phyloP scores from a whole-genome alignment of 108 stramenopile species.

The Pinguiococcus pyrenoidosus region DNA sequence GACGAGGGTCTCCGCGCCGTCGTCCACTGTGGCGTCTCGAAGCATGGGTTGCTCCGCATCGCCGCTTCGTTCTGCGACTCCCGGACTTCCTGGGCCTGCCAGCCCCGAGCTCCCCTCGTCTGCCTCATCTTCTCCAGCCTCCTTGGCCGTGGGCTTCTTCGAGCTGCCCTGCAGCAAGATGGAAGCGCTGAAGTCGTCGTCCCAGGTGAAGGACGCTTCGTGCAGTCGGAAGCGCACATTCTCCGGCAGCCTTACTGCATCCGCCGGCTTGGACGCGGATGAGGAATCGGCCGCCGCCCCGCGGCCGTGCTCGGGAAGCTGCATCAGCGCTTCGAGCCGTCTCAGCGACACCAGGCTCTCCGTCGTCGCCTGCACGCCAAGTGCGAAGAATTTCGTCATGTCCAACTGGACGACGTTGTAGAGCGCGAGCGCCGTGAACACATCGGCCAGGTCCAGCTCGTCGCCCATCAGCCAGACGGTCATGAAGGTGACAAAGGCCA shows the following conservation, averaged over 20 bases:
- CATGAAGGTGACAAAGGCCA: conserved; percentile 49
- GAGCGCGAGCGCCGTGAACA: conserved; percentile 57
- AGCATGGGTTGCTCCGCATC: too few species aligned
- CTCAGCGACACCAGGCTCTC: conserved; percentile 17
- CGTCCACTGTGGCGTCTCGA: background rate
- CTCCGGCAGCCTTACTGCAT: background rate
- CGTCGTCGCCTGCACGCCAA: conserved; percentile 50
- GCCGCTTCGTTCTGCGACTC: too few species aligned
- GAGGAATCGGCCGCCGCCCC: background rate
- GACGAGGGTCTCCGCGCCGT: background rate
- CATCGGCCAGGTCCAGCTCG: conserved; percentile 18
- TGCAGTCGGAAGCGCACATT: background rate
- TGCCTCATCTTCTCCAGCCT: too few species aligned
- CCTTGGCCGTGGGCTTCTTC: too few species aligned
- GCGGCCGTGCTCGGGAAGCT: background rate
- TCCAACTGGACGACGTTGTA: conserved; percentile 67
- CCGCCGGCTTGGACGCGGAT: background rate
- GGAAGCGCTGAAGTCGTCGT: background rate
- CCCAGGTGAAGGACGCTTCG: background rate
- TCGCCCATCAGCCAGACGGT: conserved; percentile 33
- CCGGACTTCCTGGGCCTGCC: too few species aligned
- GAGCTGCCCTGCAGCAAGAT: background rate
- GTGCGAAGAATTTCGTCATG: conserved; percentile 65
- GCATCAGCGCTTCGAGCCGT: conserved; percentile 15
- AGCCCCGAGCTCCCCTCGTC: too few species aligned